A percentile compares a stretch with the other conserved stretches of the same genome.
Evolutionary conservation across 805 yeast species (phyloP).

Genomic region (Ogataea naganishii): DNA sequence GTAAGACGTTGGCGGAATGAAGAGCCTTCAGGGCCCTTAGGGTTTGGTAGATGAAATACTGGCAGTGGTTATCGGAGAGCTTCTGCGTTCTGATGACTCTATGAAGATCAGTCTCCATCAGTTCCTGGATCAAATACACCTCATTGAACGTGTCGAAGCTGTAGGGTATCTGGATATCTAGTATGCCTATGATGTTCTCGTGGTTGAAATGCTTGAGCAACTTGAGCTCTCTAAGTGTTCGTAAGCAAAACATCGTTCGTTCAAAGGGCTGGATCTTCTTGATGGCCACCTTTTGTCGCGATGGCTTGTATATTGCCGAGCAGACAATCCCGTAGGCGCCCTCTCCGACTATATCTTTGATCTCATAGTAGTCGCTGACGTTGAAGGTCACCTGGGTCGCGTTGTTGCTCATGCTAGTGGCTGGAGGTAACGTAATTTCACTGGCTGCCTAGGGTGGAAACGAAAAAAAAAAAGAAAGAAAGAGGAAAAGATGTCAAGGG

Average conservation of each 20-base stretch:
- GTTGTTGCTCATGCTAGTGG: too few relatives aligned
- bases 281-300: conserved; percentile 87
- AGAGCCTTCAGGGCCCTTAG: conserved; percentile 82
- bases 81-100: conserved; percentile 75
- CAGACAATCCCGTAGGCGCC: conserved; percentile 97
- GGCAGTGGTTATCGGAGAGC: conserved; percentile 86
- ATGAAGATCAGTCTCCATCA: conserved; percentile 84
- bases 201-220: conserved; percentile 84
- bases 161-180: conserved; percentile 83
- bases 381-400: conserved; percentile 52
- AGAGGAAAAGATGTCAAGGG: too few relatives aligned
- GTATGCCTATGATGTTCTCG: conserved; percentile 83
- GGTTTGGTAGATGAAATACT: conserved; percentile 87
- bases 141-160: conserved; percentile 71
- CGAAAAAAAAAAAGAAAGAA: too few relatives aligned
- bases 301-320: conserved; percentile 79
- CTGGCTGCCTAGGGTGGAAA: too few relatives aligned
- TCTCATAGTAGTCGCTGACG: conserved; percentile 80
- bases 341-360: conserved; percentile 81
- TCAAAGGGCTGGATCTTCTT: conserved; percentile 92
- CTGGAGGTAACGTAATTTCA: too few relatives aligned
- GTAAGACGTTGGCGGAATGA: conserved; percentile 91
- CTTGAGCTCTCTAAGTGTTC: conserved; percentile 86
- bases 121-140: conserved; percentile 80
- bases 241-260: conserved; percentile 76